Conservation (phyloP, 2,329 filamentous ascomycete species). For the Ophiostoma ulmi region DNA sequence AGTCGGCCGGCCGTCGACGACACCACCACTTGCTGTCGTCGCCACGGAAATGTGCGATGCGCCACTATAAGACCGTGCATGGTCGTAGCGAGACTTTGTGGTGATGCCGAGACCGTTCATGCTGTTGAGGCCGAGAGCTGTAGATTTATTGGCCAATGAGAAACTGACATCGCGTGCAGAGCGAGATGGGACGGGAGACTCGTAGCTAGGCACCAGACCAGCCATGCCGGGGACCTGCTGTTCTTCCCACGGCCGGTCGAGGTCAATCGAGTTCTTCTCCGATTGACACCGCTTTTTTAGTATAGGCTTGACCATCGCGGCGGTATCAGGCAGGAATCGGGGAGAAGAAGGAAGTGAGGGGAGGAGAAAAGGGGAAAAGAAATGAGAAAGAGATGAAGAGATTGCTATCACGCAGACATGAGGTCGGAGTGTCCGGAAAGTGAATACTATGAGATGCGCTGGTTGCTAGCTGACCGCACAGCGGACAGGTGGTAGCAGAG, state of each 20-base stretch:
- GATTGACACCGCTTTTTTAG: conserved; percentile 55
- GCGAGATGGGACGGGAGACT: conserved; percentile 29
- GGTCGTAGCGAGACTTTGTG: conserved; percentile 42
- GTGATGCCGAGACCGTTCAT: conserved; percentile 9
- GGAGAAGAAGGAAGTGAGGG: neutral
- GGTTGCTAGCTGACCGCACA: neutral
- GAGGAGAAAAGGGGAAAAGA: neutral
- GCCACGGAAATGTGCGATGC: conserved; percentile 53
- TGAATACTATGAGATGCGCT: neutral
- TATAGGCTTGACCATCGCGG: conserved; percentile 55
- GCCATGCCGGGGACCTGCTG: conserved; percentile 41
- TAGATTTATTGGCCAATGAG: conserved; percentile 31
- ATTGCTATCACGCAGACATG: conserved; percentile 5
- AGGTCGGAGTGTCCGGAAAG: neutral
- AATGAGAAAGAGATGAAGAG: neutral
- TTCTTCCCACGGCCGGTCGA: conserved; percentile 57
- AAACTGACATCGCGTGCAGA: conserved; percentile 45
- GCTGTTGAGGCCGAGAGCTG: neutral
- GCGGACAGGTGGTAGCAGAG: neutral
- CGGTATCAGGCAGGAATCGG: conserved; percentile 31
- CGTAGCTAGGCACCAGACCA: conserved; percentile 34
- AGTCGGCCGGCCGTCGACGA: conserved; percentile 37
- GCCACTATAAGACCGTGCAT: conserved; percentile 55
- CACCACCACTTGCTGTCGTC: conserved; percentile 51
- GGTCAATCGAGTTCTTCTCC: conserved; percentile 58